Base-by-base conservation (phyloP, 1,284 basidiomycete species). In the Peniophora sp. region DNA sequence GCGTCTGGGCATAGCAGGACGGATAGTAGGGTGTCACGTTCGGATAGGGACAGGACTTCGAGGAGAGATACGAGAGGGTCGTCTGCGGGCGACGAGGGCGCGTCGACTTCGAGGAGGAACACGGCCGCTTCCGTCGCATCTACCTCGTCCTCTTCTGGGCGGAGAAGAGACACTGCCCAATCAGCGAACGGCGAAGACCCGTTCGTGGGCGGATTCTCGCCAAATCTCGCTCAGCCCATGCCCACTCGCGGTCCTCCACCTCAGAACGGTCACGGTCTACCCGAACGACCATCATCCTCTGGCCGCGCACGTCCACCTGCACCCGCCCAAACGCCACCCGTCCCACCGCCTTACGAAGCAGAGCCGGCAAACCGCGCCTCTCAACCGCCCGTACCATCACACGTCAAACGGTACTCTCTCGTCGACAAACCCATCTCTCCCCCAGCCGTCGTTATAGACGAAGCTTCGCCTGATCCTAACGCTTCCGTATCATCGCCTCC, bases 371-470 rank as follows among this genome's bases (percentile, higher is more conserved):
- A 58, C 58, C 2, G 57, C 61, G 38, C 63, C 56, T 55, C 59
- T 41, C 61, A 58, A 44, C 38, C 38, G 16, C 38, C 38, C 19
- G 82, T 77, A 44, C 86, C 77, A 44, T 64, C 78, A 27, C 79
- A 66, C 52, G 77, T 90, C 38, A 86, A 83, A 59, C 81, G 88
- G 9, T 91, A 85, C 60, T 88, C 88, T 1, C 72, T 91, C 19
- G 78, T 85, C 17, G 87, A 89, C 57, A 78, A 74, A 51, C 85
- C 86, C 3, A 59, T 76, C 0, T 62, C 68, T 8, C 62, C 73
- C 1, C 73, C 78, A 1, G 63, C 76, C 3, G 71, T 78, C 23
- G 69, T 85, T 10, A 66, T 83, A 23, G 72, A 85, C n/a, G 78
- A 81, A 72, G 75, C 71, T 24, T 61, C 47, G 17, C 55, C 57